A percentile compares a stretch with the other conserved stretches of the same genome.
Conservation (phyloP, 208 protist genomes). For the Trypanosomatidae sp. region DNA sequence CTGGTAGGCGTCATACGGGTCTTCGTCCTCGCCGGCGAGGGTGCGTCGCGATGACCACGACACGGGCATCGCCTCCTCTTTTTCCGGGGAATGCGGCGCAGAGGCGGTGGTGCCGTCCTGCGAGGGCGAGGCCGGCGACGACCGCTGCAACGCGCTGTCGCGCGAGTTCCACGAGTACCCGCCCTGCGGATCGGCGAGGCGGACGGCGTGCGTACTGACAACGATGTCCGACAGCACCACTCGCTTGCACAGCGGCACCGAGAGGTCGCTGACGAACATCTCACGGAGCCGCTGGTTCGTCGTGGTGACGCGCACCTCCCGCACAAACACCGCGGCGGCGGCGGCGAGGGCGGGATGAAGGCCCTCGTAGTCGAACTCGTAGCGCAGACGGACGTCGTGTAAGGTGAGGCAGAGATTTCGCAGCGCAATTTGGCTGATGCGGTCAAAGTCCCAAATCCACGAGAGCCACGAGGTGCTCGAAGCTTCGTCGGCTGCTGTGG, state of each 20-base stretch:
- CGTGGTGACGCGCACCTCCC: constrained; percentile 43
- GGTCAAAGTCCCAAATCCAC: constrained; percentile 42
- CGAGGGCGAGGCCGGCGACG: no score
- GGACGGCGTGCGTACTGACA: constrained; percentile 16
- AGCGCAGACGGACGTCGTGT: constrained; percentile 45
- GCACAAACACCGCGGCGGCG: constrained; percentile 38
- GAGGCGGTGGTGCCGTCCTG: no score
- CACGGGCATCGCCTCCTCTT: no score
- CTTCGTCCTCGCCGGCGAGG: no score
- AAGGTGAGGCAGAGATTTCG: constrained; percentile 58
- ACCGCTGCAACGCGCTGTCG: no score
- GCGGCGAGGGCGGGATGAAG: constrained; percentile 49
- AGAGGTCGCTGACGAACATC: constrained; percentile 29
- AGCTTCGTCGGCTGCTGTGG: no score
- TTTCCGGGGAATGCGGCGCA: no score
- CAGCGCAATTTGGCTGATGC: constrained; percentile 45
- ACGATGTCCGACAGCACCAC: constrained; percentile 12
- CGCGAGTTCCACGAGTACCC: no score
- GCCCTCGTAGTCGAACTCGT: constrained; percentile 71
- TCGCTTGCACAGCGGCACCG: constrained; percentile 13
- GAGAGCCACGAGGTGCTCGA: constrained; percentile 17
- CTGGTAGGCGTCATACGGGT: constrained; percentile 13
- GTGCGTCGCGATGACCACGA: no score
- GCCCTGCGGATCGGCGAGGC: no score
- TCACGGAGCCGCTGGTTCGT: constrained; percentile 51